Conservation (phyloP, 2,329 filamentous ascomycete genomes). For the Penicillium glabrum region DNA sequence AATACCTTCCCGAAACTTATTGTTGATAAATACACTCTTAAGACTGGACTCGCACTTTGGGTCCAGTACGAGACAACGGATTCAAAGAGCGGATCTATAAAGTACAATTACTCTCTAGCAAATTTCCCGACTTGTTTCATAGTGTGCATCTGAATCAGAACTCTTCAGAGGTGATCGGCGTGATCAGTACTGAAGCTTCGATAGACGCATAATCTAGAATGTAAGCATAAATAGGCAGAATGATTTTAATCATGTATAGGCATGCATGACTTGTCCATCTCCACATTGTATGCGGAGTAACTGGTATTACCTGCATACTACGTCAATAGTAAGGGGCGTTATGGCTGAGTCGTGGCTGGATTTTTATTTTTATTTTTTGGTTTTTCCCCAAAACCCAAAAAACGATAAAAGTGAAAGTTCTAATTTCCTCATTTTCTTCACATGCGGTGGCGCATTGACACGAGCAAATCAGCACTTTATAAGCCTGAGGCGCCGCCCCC, state of each 20-base stretch:
- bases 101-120: no score
- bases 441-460: slow-evolving; percentile 10
- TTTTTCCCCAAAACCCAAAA: slow-evolving; percentile 13
- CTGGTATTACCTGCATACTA: background rate
- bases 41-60: no score
- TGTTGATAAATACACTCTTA: no score
- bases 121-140: no score
- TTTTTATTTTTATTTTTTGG: background rate
- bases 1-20: no score
- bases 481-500: background rate
- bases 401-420: slow-evolving; percentile 36
- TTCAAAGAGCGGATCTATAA: no score
- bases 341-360: background rate
- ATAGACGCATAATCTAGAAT: no score
- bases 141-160: no score
- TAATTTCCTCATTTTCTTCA: slow-evolving; percentile 7
- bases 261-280: background rate
- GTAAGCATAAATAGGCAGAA: background rate
- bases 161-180: no score
- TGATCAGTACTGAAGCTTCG: no score
- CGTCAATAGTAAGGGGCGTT: background rate
- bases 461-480: background rate
- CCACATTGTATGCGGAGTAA: background rate
- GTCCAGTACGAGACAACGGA: no score
- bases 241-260: background rate